Evolutionary conservation across 2,329 filamentous ascomycete genomes (phyloP), one percentile per base, ranked within the genome.

Genomic region (Xylaria sp.): DNA sequence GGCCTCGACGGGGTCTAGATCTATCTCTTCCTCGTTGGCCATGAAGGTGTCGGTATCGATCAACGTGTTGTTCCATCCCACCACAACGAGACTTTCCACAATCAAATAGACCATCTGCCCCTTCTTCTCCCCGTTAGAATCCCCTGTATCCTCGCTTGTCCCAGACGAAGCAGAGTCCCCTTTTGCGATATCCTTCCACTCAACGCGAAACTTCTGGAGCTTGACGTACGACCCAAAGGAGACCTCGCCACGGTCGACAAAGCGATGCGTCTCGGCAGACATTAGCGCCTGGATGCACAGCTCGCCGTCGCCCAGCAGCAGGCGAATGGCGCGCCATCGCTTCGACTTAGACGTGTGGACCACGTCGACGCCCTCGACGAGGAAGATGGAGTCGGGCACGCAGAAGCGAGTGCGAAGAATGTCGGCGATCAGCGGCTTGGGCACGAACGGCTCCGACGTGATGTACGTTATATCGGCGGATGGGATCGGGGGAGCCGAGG

Each of bases 281-380:
- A 88, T 75, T 8, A 88, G 75, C 0, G 85, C 85, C 74, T 88
- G 86, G n/a, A 88, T 81, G 70, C 84, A 87, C 3, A 87, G 75
- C 72, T 84, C 80, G 1, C 86, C 85, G 70, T 88, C 86, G 44
- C 86, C 84, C 0, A 88, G 81, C 0, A 88, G 63, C 12, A 88
- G 71, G 1, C 85, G 80, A 0, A 87, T 73, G 1, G 80, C 78
- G 37, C 84, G 83, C 80, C 83, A 83, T 75, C 79, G 74, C 73
- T 70, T 73, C 27, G 78, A 78, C 13, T 60, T 69, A 1, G 82
- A 79, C 0, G 84, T 76, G 0, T 81, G 74, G 0, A 80, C 69
- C 18, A 72, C 61, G 13, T 84, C 80, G n/a, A 86, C 66, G 54
- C 78, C 80, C 66, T 86, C 84, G 44, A 88, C 83, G 0, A 87